These are phyloP conservation scores for Carpinus viminea DNA, from an alignment of 306 rosid genomes.

Conservation along the genomic window DNA sequence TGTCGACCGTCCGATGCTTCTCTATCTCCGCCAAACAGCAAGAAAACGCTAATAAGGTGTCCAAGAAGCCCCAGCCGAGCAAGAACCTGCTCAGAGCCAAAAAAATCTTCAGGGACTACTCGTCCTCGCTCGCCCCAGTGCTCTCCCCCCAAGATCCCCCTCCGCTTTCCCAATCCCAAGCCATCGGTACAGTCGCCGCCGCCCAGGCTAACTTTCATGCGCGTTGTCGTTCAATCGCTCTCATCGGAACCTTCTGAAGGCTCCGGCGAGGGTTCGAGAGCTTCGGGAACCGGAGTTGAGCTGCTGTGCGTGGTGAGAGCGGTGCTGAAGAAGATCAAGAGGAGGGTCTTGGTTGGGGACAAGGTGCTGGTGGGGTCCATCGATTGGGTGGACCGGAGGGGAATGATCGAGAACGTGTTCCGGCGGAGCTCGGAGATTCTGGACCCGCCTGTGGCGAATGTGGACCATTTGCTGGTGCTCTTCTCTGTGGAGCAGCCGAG, in stretches of 20 bases:
- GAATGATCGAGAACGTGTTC: constrained; percentile 83
- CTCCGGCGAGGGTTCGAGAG: constrained; percentile 17
- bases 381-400: constrained; percentile 91
- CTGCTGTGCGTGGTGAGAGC: constrained; percentile 82
- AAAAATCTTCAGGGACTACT: constrained; percentile 52
- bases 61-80: constrained; percentile 53
- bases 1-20: constrained; percentile 34
- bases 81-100: constrained; percentile 79
- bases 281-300: constrained; percentile 50
- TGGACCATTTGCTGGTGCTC: constrained; percentile 73
- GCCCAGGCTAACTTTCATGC: constrained; percentile 98
- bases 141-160: constrained; percentile 50
- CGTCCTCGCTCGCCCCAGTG: constrained; percentile 69
- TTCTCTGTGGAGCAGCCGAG: constrained; percentile 85
- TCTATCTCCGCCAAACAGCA: constrained; percentile 51
- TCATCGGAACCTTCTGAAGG: constrained; percentile 35
- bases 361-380: constrained; percentile 84
- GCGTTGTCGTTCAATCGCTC: constrained; percentile 66
- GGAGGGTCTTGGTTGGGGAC: constrained; percentile 91
- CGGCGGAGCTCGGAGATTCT: constrained; percentile 70
- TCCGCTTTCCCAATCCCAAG: constrained; percentile 60
- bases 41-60: constrained; percentile 59
- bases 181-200: constrained; percentile 90
- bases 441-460: constrained; percentile 94
- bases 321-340: constrained; percentile 82